Conservation (phyloP, 202 grass and related monocot genomes). For the Hordeum pubiflorum region DNA sequence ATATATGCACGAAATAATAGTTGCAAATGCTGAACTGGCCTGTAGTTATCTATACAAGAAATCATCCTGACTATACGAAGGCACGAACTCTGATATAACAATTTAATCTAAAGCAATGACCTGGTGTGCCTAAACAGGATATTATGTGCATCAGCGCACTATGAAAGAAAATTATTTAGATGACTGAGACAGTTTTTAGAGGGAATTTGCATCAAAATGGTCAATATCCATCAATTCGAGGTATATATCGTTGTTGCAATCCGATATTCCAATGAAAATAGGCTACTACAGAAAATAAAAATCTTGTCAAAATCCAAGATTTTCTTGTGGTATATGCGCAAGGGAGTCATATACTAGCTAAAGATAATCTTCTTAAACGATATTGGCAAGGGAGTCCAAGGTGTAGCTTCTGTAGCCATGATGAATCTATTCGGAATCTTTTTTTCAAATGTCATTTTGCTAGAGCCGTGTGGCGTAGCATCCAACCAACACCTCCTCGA, state of each 20-base stretch:
- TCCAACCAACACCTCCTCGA: background rate
- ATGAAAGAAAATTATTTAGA: constrained; percentile 8
- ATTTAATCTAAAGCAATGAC: constrained; percentile 1
- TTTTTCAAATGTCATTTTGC: background rate
- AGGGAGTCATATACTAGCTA: background rate
- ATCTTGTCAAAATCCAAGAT: background rate
- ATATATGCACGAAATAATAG: background rate
- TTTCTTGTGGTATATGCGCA: background rate
- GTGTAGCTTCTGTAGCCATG: background rate
- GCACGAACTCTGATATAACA: background rate
- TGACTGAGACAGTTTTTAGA: background rate
- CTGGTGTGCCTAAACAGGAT: constrained; percentile 4
- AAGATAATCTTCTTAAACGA: background rate
- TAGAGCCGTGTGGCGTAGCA: background rate
- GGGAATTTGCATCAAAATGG: background rate
- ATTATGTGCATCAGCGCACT: background rate
- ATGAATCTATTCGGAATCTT: background rate
- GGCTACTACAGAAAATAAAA: background rate
- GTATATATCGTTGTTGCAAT: background rate
- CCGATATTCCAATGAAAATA: background rate
- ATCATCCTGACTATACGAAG: background rate
- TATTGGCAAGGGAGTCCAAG: background rate
- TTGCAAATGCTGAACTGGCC: background rate
- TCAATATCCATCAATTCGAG: background rate
- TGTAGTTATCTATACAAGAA: background rate